Percentiles rank a stretch among this genome's conserved stretches.
phyloP scores from a whole-genome alignment of 495 filamentous ascomycete species.

The Aeminium ludgeri region DNA sequence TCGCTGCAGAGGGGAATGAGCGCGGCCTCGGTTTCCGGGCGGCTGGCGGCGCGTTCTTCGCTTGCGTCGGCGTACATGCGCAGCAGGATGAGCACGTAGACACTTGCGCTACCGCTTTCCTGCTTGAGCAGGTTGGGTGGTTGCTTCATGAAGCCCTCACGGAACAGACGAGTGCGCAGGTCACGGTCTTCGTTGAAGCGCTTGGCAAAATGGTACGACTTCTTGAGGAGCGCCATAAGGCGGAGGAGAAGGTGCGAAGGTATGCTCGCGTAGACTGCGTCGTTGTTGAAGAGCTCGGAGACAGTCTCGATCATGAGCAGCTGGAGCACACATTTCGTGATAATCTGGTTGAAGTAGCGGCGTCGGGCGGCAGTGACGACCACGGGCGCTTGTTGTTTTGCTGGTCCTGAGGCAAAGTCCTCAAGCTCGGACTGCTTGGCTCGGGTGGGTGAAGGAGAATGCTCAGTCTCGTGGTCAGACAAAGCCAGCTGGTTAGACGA shows the following conservation, averaged over 20 bases:
- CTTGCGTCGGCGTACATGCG: slow-evolving; percentile 89
- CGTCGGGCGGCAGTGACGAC: slow-evolving; percentile 82
- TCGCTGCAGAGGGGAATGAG: slow-evolving; percentile 89
- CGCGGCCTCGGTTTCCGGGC: slow-evolving; percentile 69
- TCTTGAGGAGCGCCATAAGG: slow-evolving; percentile 84
- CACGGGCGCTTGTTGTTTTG: slow-evolving; percentile 67
- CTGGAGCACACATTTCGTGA: slow-evolving; percentile 95
- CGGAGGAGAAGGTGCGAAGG: slow-evolving; percentile 75
- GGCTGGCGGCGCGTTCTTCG: slow-evolving; percentile 61
- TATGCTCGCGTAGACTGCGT: slow-evolving; percentile 84
- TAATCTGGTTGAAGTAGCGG: slow-evolving; percentile 98
- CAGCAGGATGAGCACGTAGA: slow-evolving; percentile 84
- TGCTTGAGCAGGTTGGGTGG: slow-evolving; percentile 98
- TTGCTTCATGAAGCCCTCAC: slow-evolving; percentile 98
- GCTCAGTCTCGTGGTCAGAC: slow-evolving; percentile 9
- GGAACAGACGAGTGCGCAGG: slow-evolving; percentile 80
- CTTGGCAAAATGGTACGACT: slow-evolving; percentile 87
- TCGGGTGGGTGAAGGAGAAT: slow-evolving; percentile 14
- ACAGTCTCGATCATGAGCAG: slow-evolving; percentile 98
- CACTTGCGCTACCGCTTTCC: slow-evolving; percentile 78
- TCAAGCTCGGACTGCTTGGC: slow-evolving; percentile 36
- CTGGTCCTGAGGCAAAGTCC: slow-evolving; percentile 54
- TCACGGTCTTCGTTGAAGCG: slow-evolving; percentile 97
- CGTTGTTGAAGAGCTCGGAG: slow-evolving; percentile 94
- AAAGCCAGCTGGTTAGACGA: slow-evolving; percentile 2